phyloP scores from a whole-genome alignment of 2,329 filamentous ascomycete genomes.

The Cryphonectria nitschkei region DNA sequence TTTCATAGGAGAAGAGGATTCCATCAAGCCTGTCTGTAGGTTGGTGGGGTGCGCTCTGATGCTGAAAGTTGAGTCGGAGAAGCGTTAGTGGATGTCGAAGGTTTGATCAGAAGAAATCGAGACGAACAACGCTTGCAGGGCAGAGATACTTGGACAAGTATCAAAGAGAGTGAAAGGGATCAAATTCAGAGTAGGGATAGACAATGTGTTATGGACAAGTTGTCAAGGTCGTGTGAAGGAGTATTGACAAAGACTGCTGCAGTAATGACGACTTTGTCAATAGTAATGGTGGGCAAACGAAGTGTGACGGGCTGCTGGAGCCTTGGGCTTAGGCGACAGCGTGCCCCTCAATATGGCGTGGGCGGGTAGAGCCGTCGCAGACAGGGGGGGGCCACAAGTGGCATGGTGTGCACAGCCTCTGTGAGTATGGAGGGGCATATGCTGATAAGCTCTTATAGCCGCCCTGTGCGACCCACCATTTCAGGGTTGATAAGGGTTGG shows the following conservation, averaged over 20 bases:
- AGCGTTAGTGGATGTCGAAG: background rate
- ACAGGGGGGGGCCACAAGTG: background rate
- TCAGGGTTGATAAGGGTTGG: constrained; percentile 5
- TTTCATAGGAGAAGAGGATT: background rate
- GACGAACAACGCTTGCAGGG: background rate
- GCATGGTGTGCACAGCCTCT: too few relatives aligned
- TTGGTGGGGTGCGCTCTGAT: background rate
- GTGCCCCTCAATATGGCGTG: background rate
- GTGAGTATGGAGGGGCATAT: background rate
- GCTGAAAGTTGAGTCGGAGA: background rate
- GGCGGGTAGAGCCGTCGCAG: background rate
- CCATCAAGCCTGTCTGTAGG: background rate
- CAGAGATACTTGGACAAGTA: background rate
- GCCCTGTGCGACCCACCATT: background rate
- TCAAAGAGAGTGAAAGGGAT: background rate
- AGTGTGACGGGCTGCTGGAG: background rate
- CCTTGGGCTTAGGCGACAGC: background rate
- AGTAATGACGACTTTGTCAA: background rate
- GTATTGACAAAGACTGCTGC: background rate
- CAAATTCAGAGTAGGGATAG: background rate
- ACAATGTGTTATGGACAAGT: background rate
- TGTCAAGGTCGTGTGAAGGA: background rate
- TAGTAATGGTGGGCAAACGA: background rate
- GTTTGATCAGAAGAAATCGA: background rate
- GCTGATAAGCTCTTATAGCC: background rate